Percentiles rank a stretch among this genome's conserved stretches.
phyloP scores from a whole-genome alignment of 352 stramenopile species.

The Aphanomyces invadans region DNA sequence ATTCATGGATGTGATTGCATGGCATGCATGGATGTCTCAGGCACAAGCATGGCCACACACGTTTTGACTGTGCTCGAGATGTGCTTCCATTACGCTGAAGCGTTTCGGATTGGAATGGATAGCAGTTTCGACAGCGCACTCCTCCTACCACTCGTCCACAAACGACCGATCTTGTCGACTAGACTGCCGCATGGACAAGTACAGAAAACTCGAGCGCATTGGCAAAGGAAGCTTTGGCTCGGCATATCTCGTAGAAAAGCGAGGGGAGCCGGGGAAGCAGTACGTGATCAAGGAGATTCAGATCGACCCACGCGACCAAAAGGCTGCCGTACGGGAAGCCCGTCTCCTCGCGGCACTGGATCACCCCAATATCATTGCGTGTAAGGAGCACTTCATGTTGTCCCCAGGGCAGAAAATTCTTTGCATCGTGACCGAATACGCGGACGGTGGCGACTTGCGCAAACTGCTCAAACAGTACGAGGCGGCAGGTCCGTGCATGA shows the following conservation, averaged over 20 bases:
- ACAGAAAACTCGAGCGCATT: slow-evolving; percentile 68
- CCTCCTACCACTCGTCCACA: no score
- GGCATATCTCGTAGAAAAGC: slow-evolving; percentile 54
- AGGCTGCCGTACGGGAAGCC: slow-evolving; percentile 51
- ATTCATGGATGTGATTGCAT: no score
- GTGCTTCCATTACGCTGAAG: no score
- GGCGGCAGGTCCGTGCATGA: not conserved
- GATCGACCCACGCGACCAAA: slow-evolving; percentile 58
- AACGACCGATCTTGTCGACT: not conserved
- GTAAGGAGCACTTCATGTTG: slow-evolving; percentile 67
- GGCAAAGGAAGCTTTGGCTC: slow-evolving; percentile 62
- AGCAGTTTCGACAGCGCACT: not conserved
- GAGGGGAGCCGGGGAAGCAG: slow-evolving; percentile 33
- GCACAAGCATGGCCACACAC: no score
- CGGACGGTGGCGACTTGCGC: slow-evolving; percentile 64
- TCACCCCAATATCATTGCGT: slow-evolving; percentile 79
- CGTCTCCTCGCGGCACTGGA: slow-evolving; percentile 57
- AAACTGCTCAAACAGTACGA: slow-evolving; percentile 38
- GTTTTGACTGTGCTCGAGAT: no score
- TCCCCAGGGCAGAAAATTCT: slow-evolving; percentile 34
- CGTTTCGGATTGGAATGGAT: no score
- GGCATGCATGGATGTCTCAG: no score
- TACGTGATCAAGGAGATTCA: slow-evolving; percentile 69
- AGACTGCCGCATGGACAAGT: slow-evolving; percentile 57
- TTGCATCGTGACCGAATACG: slow-evolving; percentile 82